phyloP scores from a whole-genome alignment of 2,329 filamentous ascomycete genomes.

The Fusarium palustre region DNA sequence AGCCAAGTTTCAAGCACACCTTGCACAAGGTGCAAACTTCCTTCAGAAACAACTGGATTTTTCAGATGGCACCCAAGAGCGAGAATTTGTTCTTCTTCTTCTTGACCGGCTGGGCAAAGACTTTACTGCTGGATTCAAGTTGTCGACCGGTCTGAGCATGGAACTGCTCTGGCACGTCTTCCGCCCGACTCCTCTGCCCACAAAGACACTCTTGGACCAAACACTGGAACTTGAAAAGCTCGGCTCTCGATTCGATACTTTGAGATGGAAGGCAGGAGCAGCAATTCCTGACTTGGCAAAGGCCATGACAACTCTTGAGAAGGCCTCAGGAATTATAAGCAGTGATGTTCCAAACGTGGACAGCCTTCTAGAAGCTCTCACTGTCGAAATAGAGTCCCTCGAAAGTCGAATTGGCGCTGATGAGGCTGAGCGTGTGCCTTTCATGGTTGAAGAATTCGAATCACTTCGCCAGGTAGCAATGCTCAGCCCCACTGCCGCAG shows the following conservation, averaged over 20 bases:
- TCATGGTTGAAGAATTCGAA: slow-evolving; percentile 68
- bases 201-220: slow-evolving; percentile 58
- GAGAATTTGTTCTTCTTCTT: slow-evolving; percentile 56
- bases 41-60: slow-evolving; percentile 52
- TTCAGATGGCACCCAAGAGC: slow-evolving; percentile 44
- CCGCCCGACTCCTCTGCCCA: slow-evolving; percentile 70
- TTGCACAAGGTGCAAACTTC: slow-evolving; percentile 62
- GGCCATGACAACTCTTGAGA: slow-evolving; percentile 65
- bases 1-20: slow-evolving; percentile 72
- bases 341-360: slow-evolving; percentile 55
- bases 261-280: slow-evolving; percentile 69
- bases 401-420: slow-evolving; percentile 60
- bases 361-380: slow-evolving; percentile 62
- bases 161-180: slow-evolving; percentile 80
- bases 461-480: slow-evolving; percentile 64
- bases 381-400: slow-evolving; percentile 63
- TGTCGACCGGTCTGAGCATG: slow-evolving; percentile 83
- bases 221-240: slow-evolving; percentile 66
- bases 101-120: slow-evolving; percentile 60
- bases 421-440: slow-evolving; percentile 58
- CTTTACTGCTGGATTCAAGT: slow-evolving; percentile 77
- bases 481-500: slow-evolving; percentile 50
- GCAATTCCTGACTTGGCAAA: slow-evolving; percentile 64
- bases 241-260: slow-evolving; percentile 68
- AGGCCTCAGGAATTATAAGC: slow-evolving; percentile 68